phyloP scores from a whole-genome alignment of 495 filamentous ascomycete species.

The Penicillium taxi region DNA sequence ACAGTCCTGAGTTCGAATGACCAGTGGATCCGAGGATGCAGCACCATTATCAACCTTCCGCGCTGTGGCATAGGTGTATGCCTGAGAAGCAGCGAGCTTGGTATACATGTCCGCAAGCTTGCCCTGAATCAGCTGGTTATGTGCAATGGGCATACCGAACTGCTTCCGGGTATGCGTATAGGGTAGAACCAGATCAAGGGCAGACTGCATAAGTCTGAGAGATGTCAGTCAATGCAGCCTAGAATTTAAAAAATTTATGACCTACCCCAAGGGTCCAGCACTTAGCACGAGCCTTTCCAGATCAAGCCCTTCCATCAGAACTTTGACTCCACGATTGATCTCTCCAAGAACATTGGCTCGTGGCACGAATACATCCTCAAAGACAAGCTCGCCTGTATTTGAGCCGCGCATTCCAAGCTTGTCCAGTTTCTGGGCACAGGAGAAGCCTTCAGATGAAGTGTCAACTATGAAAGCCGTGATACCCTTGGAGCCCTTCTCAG shows the following conservation, averaged over 20 bases:
- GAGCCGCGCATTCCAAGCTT: slow-evolving; percentile 97
- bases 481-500: slow-evolving; percentile 73
- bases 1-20: slow-evolving; percentile 80
- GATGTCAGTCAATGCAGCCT: slow-evolving; percentile 7
- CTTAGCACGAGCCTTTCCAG: slow-evolving; percentile 88
- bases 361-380: slow-evolving; percentile 90
- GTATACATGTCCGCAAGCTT: slow-evolving; percentile 97
- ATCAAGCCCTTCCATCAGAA: slow-evolving; percentile 94
- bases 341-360: slow-evolving; percentile 69
- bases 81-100: slow-evolving; percentile 69
- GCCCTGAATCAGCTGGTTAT: slow-evolving; percentile 90
- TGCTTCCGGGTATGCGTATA: slow-evolving; percentile 87
- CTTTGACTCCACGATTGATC: slow-evolving; percentile 73
- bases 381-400: slow-evolving; percentile 91
- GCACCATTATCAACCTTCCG: slow-evolving; percentile 64
- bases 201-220: slow-evolving; percentile 80
- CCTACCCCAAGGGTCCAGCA: slow-evolving; percentile 75
- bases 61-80: slow-evolving; percentile 77
- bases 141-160: slow-evolving; percentile 79
- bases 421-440: slow-evolving; percentile 83
- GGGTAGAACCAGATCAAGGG: slow-evolving; percentile 78
- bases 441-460: slow-evolving; percentile 65
- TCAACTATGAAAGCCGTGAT: slow-evolving; percentile 94
- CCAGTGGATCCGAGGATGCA: slow-evolving; percentile 24
- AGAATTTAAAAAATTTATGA: neutral